phyloP scores from a whole-genome alignment of 192 early-diverging fungal species.

The Entomortierella lignicola region DNA sequence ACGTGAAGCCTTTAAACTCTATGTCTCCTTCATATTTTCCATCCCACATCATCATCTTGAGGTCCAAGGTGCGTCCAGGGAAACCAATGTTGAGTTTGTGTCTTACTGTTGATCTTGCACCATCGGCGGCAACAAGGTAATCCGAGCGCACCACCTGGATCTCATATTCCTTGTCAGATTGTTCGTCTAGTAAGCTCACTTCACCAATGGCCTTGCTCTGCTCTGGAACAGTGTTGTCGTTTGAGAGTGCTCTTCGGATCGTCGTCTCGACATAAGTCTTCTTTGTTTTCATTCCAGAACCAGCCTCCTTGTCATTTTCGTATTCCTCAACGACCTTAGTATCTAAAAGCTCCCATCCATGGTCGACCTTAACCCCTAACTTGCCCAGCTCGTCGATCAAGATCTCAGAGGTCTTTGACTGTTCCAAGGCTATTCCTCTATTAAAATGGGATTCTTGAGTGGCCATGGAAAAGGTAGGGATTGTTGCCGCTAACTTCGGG shows the following conservation, averaged over 20 bases:
- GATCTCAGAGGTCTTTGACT: slow-evolving; percentile 22
- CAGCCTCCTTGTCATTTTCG: background rate
- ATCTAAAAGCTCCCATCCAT: slow-evolving; percentile 43
- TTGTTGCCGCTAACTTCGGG: background rate
- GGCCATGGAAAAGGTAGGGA: background rate
- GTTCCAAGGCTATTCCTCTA: slow-evolving; percentile 19
- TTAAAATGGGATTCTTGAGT: slow-evolving; percentile 17
- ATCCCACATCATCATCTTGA: slow-evolving; percentile 26
- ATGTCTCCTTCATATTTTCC: slow-evolving; percentile 18
- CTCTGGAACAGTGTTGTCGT: background rate
- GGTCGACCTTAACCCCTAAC: slow-evolving; percentile 32
- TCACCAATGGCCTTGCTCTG: slow-evolving; percentile 15
- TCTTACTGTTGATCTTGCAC: slow-evolving; percentile 41
- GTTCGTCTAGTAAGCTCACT: slow-evolving; percentile 4
- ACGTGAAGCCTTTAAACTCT: slow-evolving; percentile 8
- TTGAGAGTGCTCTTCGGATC: slow-evolving; percentile 26
- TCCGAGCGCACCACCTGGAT: slow-evolving; percentile 25
- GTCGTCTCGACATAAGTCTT: slow-evolving; percentile 29
- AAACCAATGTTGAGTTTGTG: slow-evolving; percentile 41
- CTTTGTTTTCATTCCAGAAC: background rate
- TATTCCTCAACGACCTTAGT: slow-evolving; percentile 28
- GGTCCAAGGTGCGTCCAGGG: slow-evolving; percentile 15
- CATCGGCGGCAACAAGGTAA: slow-evolving; percentile 45
- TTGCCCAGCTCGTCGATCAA: slow-evolving; percentile 16
- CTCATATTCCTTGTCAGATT: slow-evolving; percentile 31